These are phyloP conservation scores for Plantago coronopus DNA, from an alignment of 305 asterid species.

Conservation along the genomic window DNA sequence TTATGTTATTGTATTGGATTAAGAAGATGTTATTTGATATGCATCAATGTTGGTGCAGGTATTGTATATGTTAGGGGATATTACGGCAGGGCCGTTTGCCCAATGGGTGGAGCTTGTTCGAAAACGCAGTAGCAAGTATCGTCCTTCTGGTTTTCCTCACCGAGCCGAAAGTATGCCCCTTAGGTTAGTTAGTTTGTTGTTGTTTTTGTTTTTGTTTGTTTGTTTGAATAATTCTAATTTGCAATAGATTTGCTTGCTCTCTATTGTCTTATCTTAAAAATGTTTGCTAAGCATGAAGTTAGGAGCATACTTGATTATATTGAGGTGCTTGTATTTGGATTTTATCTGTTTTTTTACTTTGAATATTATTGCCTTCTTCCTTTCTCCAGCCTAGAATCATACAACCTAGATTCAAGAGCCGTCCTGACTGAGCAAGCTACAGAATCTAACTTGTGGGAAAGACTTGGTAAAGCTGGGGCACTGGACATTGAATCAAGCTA, in stretches of 20 bases:
- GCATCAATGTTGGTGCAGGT: slow-evolving; percentile 44
- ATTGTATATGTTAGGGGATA: slow-evolving; percentile 95
- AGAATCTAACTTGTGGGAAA: slow-evolving; percentile 83
- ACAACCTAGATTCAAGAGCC: slow-evolving; percentile 39
- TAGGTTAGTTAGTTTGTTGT: slow-evolving; percentile 45
- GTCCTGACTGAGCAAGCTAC: slow-evolving; percentile 57
- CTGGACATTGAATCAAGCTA: slow-evolving; percentile 76
- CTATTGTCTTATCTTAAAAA: too few species aligned
- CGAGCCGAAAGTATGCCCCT: slow-evolving; percentile 58
- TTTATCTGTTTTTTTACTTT: not conserved
- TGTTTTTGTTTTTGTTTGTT: slow-evolving; percentile 1
- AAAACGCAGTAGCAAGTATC: slow-evolving; percentile 72
- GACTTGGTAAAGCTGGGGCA: slow-evolving; percentile 88
- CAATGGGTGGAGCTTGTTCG: slow-evolving; percentile 99
- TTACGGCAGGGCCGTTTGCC: slow-evolving; percentile 87
- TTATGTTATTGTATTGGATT: not conserved
- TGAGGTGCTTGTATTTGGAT: not conserved
- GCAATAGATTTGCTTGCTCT: not conserved
- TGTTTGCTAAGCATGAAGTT: not conserved
- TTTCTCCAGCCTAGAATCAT: slow-evolving; percentile 61
- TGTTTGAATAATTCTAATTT: slow-evolving; percentile 1
- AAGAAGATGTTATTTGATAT: slow-evolving; percentile 12
- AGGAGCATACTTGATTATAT: not conserved
- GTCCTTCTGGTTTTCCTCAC: slow-evolving; percentile 82
- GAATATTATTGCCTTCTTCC: not conserved